phyloP scores from a whole-genome alignment of 257 asterid genomes.

The Rhazya stricta region DNA sequence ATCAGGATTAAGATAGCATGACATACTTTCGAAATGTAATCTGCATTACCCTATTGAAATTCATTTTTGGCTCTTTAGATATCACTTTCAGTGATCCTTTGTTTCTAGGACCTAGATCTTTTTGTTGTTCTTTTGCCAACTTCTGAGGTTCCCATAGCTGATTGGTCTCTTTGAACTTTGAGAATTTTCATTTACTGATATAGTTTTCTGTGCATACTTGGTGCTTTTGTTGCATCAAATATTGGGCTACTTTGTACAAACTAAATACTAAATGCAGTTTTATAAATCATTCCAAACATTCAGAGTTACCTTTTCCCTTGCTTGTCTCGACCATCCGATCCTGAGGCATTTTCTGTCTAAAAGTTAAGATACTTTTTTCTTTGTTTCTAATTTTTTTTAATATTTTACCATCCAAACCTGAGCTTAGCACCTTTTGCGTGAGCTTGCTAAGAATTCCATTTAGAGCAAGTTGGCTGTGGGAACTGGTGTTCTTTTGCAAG shows the following conservation, averaged over 20 bases:
- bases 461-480: too few species aligned
- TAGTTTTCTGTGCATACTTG: background rate
- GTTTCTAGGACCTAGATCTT: background rate
- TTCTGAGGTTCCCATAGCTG: background rate
- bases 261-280: background rate
- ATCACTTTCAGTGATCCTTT: background rate
- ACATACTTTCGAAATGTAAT: background rate
- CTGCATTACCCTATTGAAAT: background rate
- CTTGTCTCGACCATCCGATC: background rate
- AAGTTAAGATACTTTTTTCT: too few species aligned
- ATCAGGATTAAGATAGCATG: background rate
- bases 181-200: background rate
- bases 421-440: too few species aligned
- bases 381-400: too few species aligned
- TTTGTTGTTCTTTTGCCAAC: background rate
- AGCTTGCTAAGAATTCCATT: too few species aligned
- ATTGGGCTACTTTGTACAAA: background rate
- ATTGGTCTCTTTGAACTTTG: background rate
- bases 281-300: too few species aligned
- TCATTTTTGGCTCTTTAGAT: slow-evolving; percentile 5
- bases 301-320: background rate
- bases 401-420: too few species aligned
- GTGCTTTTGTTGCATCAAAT: background rate
- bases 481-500: too few species aligned
- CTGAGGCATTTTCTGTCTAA: background rate